These are phyloP conservation scores for Geotrichum phurueaensis DNA, from an alignment of 1,139 yeast species.

Conservation along the genomic window DNA sequence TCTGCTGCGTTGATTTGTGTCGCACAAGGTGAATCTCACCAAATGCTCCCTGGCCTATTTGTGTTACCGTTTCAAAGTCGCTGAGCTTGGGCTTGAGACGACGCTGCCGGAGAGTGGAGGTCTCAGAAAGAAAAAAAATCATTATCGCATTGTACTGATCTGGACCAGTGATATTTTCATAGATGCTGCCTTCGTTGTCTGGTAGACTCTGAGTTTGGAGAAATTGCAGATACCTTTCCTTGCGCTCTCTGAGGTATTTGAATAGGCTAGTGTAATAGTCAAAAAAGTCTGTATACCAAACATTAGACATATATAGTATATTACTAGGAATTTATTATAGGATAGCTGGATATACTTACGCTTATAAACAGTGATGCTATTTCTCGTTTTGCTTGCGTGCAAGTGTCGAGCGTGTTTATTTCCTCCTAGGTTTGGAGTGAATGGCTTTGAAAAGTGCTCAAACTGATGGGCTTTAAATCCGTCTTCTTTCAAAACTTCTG, in stretches of 20 bases:
- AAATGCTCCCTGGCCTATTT: conserved; percentile 20
- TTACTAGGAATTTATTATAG: background rate
- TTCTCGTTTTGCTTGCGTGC: conserved; percentile 3
- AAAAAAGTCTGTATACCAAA: conserved; percentile 7
- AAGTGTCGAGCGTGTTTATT: background rate
- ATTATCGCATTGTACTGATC: background rate
- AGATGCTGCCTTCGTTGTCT: background rate
- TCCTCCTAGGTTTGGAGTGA: background rate
- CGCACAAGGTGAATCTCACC: conserved; percentile 19
- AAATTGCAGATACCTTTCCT: background rate
- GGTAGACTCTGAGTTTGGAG: background rate
- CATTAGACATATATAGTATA: background rate
- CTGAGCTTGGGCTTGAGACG: conserved; percentile 12
- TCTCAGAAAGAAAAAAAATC: conserved; percentile 2
- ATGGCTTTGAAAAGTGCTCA: conserved; percentile 14
- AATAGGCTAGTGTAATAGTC: conserved; percentile 14
- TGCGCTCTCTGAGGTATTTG: conserved; percentile 8
- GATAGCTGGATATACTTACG: background rate
- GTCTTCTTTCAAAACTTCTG: background rate
- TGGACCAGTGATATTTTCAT: background rate
- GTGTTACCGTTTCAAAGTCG: conserved; percentile 15
- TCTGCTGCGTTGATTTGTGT: conserved; percentile 9
- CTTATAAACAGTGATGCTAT: conserved; percentile 8
- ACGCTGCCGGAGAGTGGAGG: conserved; percentile 7
- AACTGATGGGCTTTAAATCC: conserved; percentile 4